Evolutionary conservation across 163 green algal species (phyloP).

Genomic region (Chloromonas sp.): DNA sequence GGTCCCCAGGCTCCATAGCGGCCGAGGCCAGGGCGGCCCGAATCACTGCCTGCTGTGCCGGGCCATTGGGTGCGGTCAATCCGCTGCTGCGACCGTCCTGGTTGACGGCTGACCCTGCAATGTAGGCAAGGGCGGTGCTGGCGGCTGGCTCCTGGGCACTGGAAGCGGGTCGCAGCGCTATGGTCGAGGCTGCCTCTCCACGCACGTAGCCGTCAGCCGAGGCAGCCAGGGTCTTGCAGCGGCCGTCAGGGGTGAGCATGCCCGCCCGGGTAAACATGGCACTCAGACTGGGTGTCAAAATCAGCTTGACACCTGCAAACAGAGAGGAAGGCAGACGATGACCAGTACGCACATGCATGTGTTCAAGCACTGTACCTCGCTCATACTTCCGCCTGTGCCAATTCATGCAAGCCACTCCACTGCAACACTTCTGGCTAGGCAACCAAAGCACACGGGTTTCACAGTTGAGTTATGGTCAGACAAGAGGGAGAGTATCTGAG

Average conservation of each 20-base stretch:
- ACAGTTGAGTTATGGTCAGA: background rate
- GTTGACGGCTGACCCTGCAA: constrained; percentile 46
- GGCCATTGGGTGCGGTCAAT: constrained; percentile 81
- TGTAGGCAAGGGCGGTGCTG: background rate
- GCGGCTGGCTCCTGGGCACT: background rate
- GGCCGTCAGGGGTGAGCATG: constrained; percentile 79
- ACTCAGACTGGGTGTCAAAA: constrained; percentile 49
- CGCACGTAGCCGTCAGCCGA: constrained; percentile 83
- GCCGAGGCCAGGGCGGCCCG: constrained; percentile 39
- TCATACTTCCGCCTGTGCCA: background rate
- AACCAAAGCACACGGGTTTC: background rate
- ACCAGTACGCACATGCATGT: constrained; percentile 11
- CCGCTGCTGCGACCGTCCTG: constrained; percentile 81
- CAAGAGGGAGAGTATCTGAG: background rate
- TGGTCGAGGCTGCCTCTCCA: constrained; percentile 54
- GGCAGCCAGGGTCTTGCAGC: constrained; percentile 86
- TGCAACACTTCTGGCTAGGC: constrained; percentile 13
- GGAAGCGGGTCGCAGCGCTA: constrained; percentile 34
- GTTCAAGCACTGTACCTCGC: background rate
- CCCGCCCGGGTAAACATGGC: constrained; percentile 60
- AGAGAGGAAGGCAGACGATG: constrained; percentile 4
- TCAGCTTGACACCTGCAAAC: constrained; percentile 43
- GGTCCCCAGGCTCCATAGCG: constrained; percentile 7
- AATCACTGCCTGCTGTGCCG: constrained; percentile 70
- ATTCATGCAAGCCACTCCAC: constrained; percentile 17